Evolutionary conservation across 352 stramenopile genomes (phyloP), one percentile per base, ranked within the genome.

Genomic region (Globisporangium camurandrum): DNA sequence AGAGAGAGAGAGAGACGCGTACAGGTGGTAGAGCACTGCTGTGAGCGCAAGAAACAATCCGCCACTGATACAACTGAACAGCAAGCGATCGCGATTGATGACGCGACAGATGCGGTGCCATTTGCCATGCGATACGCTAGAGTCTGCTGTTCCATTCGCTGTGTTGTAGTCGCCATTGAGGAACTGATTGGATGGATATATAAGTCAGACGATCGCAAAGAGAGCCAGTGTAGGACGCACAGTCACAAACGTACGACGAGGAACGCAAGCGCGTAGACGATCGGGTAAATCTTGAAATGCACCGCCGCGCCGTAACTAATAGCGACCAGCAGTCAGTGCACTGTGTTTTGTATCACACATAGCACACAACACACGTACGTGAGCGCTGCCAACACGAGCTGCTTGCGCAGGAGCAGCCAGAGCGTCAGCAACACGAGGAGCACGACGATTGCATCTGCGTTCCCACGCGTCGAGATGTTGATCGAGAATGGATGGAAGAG

Each of bases 401-500:
- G 71, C 51, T 90, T 91, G 45, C 70, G 78, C 71, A 93, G 83
- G 48, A 93, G 75, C 22, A 93, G 50, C 24, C 86, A 63, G 23
- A 98, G 69, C 9, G 93, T 90, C 4, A 98, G 57, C 48, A 99
- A 67, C 46, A 99, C 93, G 20, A 99, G 71, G 37, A 95, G 59
- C 43, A 88, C 86, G 48, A 97, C 88, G 46, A 99, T 81, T 38
- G 88, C 92, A 66, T 99, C 97, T 11, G 95, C 86, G 50, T 97
- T 98, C 40, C 97, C 97, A 33, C 97, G 79, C n/a, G 96, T 99
- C 51, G 95, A 99, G 62, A 99, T 98, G 53, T 98, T 99, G 45
- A 99, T 93, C 17, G 95, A 94, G 49, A 99, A 88, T 17, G 97
- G 97, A 61, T 99, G 98, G 53, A 98, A 98, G 17, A 98, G 65